Conservation (phyloP, 2,329 filamentous ascomycete genomes). For the Paramyrothecium roridum region DNA sequence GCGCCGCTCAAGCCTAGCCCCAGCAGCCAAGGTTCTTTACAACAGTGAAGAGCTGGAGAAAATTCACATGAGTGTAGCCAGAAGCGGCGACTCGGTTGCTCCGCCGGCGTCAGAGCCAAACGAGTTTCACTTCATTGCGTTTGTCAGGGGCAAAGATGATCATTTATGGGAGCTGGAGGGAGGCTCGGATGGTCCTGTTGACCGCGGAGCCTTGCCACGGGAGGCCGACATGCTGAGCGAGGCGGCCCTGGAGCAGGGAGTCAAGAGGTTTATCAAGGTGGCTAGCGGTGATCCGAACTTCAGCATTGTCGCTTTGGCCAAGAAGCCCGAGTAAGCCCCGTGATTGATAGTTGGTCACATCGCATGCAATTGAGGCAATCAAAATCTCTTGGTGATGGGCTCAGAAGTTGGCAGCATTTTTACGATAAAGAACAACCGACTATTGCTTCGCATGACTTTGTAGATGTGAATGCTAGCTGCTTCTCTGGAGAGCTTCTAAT, state of each 20-base stretch:
- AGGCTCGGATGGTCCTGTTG: constrained; percentile 66
- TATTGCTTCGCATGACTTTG: no score
- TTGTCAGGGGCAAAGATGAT: constrained; percentile 65
- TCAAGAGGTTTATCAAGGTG: constrained; percentile 38
- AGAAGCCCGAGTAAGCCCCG: constrained; percentile 2
- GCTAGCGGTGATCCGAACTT: constrained; percentile 31
- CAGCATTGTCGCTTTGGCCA: constrained; percentile 33
- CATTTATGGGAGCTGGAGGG: constrained; percentile 81
- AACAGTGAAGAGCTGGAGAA: constrained; percentile 66
- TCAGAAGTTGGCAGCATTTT: no score
- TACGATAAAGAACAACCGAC: no score
- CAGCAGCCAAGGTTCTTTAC: constrained; percentile 69
- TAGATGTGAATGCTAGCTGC: not conserved
- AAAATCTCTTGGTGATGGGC: constrained; percentile 2
- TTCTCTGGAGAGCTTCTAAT: not conserved
- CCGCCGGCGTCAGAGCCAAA: constrained; percentile 58
- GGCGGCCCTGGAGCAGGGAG: constrained; percentile 61
- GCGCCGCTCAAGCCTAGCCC: constrained; percentile 55
- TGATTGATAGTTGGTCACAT: no score
- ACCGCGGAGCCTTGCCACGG: constrained; percentile 53
- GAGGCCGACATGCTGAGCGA: constrained; percentile 65
- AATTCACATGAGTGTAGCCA: constrained; percentile 69
- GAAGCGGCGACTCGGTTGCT: constrained; percentile 63
- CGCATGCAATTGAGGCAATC: no score
- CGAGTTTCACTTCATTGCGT: constrained; percentile 78